A percentile compares a stretch with the other conserved stretches of the same genome.
Evolutionary conservation across 495 filamentous ascomycete genomes (phyloP).

Genomic region (Penicillium tannophilum): DNA sequence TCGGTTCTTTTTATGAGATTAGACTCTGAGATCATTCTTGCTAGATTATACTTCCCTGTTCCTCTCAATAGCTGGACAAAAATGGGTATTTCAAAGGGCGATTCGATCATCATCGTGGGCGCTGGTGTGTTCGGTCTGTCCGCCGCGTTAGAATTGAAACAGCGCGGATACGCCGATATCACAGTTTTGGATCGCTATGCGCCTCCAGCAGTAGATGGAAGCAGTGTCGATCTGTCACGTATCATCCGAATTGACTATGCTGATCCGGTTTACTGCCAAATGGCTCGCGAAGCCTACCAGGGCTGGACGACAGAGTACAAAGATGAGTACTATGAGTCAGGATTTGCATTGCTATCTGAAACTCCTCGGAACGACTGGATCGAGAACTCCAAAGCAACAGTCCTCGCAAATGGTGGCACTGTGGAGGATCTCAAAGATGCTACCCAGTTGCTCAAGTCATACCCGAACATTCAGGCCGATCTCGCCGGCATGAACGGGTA

Average conservation of each 20-base stretch:
- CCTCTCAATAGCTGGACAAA: not conserved
- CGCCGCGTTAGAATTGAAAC: constrained; percentile 30
- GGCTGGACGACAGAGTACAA: constrained; percentile 60
- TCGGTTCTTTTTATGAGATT: constrained; percentile 5
- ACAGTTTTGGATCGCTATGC: constrained; percentile 58
- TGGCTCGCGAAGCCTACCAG: constrained; percentile 61
- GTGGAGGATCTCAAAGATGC: constrained; percentile 31
- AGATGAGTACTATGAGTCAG: constrained; percentile 31
- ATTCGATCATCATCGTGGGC: constrained; percentile 40
- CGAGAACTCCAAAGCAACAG: constrained; percentile 21
- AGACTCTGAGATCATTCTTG: constrained; percentile 1
- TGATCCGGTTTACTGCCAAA: constrained; percentile 62
- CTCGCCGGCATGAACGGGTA: constrained; percentile 56
- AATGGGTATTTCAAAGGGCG: constrained; percentile 30
- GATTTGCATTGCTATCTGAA: constrained; percentile 32
- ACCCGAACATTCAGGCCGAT: constrained; percentile 28
- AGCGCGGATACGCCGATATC: constrained; percentile 30
- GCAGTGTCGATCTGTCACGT: constrained; percentile 65
- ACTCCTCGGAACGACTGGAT: constrained; percentile 31
- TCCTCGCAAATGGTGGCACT: constrained; percentile 19
- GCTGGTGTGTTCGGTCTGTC: constrained; percentile 37
- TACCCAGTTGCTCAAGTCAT: constrained; percentile 22
- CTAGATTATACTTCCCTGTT: not conserved
- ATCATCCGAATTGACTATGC: constrained; percentile 74
- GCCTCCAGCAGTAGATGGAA: constrained; percentile 57